A percentile compares a stretch with the other conserved stretches of the same genome.
phyloP scores from a whole-genome alignment of 225 moss, liverwort and hornwort genomes.

The Takakia lepidozioides region DNA sequence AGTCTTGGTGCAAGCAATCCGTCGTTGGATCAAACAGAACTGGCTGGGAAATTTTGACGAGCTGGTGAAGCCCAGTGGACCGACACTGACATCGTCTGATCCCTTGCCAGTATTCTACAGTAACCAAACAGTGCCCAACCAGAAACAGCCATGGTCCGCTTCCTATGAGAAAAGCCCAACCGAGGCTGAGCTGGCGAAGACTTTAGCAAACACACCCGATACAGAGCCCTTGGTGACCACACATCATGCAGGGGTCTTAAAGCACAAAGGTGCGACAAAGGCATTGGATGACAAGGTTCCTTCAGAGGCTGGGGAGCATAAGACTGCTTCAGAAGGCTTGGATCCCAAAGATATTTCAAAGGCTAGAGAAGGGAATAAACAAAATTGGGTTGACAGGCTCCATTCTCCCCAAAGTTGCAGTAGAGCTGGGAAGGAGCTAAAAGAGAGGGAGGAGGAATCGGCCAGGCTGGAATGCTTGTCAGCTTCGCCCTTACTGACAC shows the following conservation, averaged over 20 bases:
- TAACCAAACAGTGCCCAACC: slow-evolving; percentile 1
- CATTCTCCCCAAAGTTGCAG: no score
- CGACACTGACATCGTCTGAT: background rate
- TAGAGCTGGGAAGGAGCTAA: no score
- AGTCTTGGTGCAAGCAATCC: slow-evolving; percentile 22
- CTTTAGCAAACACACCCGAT: background rate
- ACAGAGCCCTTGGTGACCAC: no score
- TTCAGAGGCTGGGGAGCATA: background rate
- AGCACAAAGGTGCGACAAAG: background rate
- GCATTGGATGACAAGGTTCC: background rate
- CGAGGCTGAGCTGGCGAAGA: background rate
- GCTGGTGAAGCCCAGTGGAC: slow-evolving; percentile 2
- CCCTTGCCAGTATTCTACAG: slow-evolving; percentile 3
- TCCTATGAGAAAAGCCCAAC: background rate
- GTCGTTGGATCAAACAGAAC: slow-evolving; percentile 19
- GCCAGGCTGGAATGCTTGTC: background rate
- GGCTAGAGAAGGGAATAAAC: no score
- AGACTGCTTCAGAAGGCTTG: background rate
- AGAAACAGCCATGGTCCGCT: slow-evolving; percentile 3
- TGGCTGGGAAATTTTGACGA: slow-evolving; percentile 13
- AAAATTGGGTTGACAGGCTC: no score
- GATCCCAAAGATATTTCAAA: no score
- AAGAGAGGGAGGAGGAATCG: no score
- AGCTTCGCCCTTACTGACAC: background rate
- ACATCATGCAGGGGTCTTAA: background rate